Base-by-base conservation (phyloP, 164 flowering plant genomes). In the Chimonanthus salicifolius region DNA sequence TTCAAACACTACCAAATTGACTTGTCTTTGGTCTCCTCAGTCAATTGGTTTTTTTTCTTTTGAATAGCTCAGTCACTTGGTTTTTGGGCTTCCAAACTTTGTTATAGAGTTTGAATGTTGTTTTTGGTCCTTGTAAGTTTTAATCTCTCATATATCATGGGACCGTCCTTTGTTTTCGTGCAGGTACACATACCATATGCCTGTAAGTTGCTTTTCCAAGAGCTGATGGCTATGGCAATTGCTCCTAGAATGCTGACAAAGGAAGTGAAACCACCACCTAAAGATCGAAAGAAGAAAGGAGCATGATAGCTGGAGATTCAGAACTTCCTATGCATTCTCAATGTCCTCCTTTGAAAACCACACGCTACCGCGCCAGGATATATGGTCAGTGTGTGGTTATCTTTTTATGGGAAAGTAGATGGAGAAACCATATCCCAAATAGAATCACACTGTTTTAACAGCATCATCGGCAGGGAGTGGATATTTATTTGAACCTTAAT, bases 171-270 rank as follows among this genome's bases (percentile, higher is more conserved):
- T 58, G 48, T 11, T 21, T 13, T 64, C 64, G 65, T 21, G 49
- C 87, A 92, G 97, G 94, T 92, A 21, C 87, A 92, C 80, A 92
- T 94, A 77, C 98, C 97, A 0, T 90, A 94, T 71, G 98, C 97
- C 0, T 94, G 97, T 73, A 94, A 94, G 83, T 84, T 94, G 64
- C 89, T 94, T 20, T 92, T 91, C 88, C 97, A 92, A 81, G 98
- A 92, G 84, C 92, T 92, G 15, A 92, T 94, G 98, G 72, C 98
- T 58, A 94, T 94, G 98, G 98, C 98, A 16, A 90, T 94, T 46
- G 97, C 99, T 3, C 97, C 99, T 10, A 85, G 95, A 74, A 89
- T 94, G 98, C 85, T 92, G 13, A 92, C 93, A 0, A 89, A 88
- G 77, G 96, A 88, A 6, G 68, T 84, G n/a, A 89, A 89, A 74